phyloP scores from a whole-genome alignment of 179 eudicot species.

The Actinidia arguta region DNA sequence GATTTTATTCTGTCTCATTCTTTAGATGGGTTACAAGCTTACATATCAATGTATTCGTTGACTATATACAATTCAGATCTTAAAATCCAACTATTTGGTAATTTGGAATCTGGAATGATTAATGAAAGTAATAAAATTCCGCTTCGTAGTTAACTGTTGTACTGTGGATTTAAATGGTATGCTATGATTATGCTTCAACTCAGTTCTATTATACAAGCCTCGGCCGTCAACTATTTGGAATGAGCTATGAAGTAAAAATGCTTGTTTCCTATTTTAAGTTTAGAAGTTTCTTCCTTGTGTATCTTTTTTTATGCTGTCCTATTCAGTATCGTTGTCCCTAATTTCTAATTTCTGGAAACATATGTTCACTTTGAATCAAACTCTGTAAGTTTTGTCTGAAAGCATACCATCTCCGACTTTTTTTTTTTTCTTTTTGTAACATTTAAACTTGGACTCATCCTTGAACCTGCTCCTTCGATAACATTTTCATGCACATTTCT shows the following conservation, averaged over 20 bases:
- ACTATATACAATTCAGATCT: neutral
- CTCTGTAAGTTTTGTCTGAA: neutral
- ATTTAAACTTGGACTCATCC: too few relatives aligned
- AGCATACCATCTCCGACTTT: neutral
- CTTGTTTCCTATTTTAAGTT: neutral
- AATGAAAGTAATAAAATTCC: neutral
- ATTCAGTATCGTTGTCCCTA: neutral
- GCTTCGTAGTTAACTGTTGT: neutral
- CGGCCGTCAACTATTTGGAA: neutral
- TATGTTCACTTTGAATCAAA: neutral
- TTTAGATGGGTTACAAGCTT: neutral
- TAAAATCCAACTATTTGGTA: neutral
- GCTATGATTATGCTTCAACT: neutral
- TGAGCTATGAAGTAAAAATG: neutral
- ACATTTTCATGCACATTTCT: too few relatives aligned
- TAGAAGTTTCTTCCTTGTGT: neutral
- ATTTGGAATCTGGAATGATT: neutral
- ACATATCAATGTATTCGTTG: too few relatives aligned
- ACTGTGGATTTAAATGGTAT: neutral
- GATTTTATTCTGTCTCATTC: conserved; percentile 6
- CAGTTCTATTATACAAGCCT: too few relatives aligned
- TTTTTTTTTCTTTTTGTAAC: neutral
- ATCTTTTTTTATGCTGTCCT: neutral
- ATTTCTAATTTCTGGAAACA: neutral
- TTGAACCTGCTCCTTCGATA: too few relatives aligned